phyloP scores from a whole-genome alignment of 2,329 filamentous ascomycete species.

The Alternaria viburni region DNA sequence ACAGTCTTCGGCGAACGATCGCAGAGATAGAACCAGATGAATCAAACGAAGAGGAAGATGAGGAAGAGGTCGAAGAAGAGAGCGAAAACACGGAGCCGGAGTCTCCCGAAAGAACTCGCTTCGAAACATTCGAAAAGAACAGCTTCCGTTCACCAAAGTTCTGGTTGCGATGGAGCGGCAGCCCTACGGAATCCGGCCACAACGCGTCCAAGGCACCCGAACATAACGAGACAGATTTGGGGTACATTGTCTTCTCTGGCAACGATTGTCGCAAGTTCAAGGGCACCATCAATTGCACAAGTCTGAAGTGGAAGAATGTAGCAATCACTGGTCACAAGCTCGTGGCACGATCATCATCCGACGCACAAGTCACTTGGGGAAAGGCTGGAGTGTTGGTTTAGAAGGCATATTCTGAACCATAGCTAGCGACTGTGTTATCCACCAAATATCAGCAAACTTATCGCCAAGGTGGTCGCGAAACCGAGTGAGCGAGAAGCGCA shows the following conservation, averaged over 20 bases:
- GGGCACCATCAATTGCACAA: constrained; percentile 26
- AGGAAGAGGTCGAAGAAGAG: neutral
- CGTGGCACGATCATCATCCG: constrained; percentile 19
- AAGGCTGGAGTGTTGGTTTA: neutral
- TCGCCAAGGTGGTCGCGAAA: neutral
- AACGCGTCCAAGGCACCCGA: neutral
- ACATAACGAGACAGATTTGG: constrained; percentile 16
- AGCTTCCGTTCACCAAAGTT: constrained; percentile 36
- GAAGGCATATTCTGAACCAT: neutral
- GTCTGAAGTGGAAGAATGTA: constrained; percentile 29
- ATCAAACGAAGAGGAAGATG: neutral
- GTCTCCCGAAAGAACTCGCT: constrained; percentile 14
- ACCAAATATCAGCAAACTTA: neutral
- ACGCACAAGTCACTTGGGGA: constrained; percentile 22
- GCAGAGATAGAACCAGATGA: constrained; percentile 11
- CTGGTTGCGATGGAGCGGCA: constrained; percentile 34
- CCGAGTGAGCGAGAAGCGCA: neutral
- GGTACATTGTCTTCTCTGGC: constrained; percentile 30
- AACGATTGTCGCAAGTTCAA: constrained; percentile 34
- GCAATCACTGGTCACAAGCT: constrained; percentile 27
- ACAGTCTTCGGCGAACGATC: constrained; percentile 13
- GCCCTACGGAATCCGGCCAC: neutral
- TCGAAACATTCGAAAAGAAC: constrained; percentile 34
- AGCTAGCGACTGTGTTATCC: neutral
- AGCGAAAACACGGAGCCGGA: constrained; percentile 2